Base-by-base conservation (phyloP, 176 grass and related monocot species). In the Chrysopogon serrulatus region DNA sequence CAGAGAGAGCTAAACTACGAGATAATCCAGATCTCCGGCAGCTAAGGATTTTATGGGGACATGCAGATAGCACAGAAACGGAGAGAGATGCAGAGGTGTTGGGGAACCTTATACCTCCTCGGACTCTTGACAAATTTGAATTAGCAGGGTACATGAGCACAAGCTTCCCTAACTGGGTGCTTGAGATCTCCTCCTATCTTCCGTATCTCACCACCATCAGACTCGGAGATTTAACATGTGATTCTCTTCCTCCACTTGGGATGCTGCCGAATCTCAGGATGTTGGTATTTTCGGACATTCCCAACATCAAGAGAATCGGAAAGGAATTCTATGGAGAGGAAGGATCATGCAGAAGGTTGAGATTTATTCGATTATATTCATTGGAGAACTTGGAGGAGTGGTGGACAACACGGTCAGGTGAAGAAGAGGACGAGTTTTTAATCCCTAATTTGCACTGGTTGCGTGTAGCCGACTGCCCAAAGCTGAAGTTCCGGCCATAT, bases 281-380 rank as follows among this genome's bases (percentile, higher is more conserved):
- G 9, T 8, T 84, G 0, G 0, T 0, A 0, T 1, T 67, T 15
- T 0, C 0, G 0, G 0, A 5, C 1, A 42, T 77, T 0, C 73
- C 83, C 0, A 77, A 19, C 1, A 13, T 85, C 27, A 68, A 0
- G 2, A 77, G 3, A 12, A 24, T 85, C 0, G 47, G 47, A 0
- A 77, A 12, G 19, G 36, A 85, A 12, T 69, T 77, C 26, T 85
- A 68, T 8, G 63, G 47, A 0, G 34, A 33, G 10, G 17, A 31
- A 32, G 62, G 73, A 18, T 7, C 1, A 34, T 77, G n/a, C 3
- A 67, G 6, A 12, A 85, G 33, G 51, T 3, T 85, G 17, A 53
- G 73, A 59, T 0, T 56, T 1, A 31, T 85, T 33, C 0, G 6
- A 0, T 24, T 85, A 12, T 0, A 1, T 0, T 5, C 0, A 7